Conservation (phyloP, 768 basidiomycete genomes). For the Psilocybe cyanescens region DNA sequence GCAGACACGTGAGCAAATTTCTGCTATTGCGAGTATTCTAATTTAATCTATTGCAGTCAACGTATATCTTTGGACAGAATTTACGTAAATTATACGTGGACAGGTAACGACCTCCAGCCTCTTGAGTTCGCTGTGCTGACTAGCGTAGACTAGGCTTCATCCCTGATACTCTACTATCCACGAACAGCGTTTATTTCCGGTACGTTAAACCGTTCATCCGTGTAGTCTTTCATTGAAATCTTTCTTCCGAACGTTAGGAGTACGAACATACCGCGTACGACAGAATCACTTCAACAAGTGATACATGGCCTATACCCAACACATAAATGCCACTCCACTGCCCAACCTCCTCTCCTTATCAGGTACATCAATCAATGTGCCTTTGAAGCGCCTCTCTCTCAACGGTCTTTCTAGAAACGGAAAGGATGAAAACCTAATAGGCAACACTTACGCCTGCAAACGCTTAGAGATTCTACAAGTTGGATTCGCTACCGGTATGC, state of each 20-base stretch:
- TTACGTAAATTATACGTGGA: conserved; percentile 71
- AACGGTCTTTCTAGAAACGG: conserved; percentile 49
- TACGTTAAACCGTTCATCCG: conserved; percentile 16
- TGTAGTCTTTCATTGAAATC: background rate
- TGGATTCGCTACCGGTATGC: conserved; percentile 66
- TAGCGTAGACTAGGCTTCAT: conserved; percentile 63
- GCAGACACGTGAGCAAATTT: conserved; percentile 53
- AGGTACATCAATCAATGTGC: conserved; percentile 42
- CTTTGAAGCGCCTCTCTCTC: background rate
- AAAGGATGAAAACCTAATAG: conserved; percentile 71
- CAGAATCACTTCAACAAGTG: conserved; percentile 75
- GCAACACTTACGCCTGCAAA: conserved; percentile 71
- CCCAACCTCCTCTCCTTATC: conserved; percentile 54
- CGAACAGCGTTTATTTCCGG: conserved; percentile 63
- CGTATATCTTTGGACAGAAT: conserved; percentile 61
- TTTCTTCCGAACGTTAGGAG: conserved; percentile 41
- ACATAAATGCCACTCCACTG: conserved; percentile 45
- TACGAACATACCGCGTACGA: conserved; percentile 79
- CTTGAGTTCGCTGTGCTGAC: background rate
- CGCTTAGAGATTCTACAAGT: conserved; percentile 64
- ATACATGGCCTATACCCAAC: conserved; percentile 74
- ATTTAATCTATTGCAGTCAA: conserved; percentile 48
- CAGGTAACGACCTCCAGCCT: conserved; percentile 43
- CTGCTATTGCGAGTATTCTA: background rate
- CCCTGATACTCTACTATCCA: conserved; percentile 50